Conservation (phyloP, 2,329 filamentous ascomycete genomes). For the Aspergillus tamarii region DNA sequence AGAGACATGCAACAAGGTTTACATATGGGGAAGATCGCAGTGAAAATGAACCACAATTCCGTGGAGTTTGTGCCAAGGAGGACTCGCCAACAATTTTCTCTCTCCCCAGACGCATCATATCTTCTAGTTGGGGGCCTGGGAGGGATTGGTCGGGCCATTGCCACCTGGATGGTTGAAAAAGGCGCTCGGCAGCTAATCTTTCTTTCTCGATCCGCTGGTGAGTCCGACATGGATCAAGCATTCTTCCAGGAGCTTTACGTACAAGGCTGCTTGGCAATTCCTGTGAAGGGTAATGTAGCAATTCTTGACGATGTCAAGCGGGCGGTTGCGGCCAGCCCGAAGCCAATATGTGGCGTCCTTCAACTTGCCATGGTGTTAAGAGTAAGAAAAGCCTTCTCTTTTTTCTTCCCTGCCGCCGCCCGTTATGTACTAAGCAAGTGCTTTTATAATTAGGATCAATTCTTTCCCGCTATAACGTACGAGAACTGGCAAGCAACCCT, state of each 20-base stretch:
- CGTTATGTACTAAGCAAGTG: not conserved
- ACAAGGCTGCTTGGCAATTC: conserved; percentile 24
- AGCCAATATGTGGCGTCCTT: conserved; percentile 25
- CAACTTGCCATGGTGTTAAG: conserved; percentile 21
- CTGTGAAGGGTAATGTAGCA: conserved; percentile 25
- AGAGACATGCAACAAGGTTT: conserved; percentile 47
- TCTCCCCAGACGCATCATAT: conserved; percentile 25
- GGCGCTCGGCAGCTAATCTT: conserved; percentile 42
- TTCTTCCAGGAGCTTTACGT: conserved; percentile 26
- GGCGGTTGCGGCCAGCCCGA: conserved; percentile 14
- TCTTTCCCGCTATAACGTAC: conserved; percentile 34
- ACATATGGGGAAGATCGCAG: conserved; percentile 52
- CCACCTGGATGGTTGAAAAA: conserved; percentile 38
- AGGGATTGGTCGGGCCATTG: conserved; percentile 40
- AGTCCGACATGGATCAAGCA: conserved; percentile 9
- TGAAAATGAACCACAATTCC: conserved; percentile 12
- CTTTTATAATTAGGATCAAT: not conserved
- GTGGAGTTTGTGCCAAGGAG: not conserved
- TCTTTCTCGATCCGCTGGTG: conserved; percentile 33
- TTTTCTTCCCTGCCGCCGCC: too few relatives aligned
- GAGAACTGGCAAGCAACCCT: conserved; percentile 42
- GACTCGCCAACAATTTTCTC: not conserved
- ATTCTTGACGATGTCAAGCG: conserved; percentile 22
- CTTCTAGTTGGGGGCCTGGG: conserved; percentile 46
- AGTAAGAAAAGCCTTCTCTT: not conserved